Conservation (phyloP, 306 rosid species). For the Quercus berberidifolia region DNA sequence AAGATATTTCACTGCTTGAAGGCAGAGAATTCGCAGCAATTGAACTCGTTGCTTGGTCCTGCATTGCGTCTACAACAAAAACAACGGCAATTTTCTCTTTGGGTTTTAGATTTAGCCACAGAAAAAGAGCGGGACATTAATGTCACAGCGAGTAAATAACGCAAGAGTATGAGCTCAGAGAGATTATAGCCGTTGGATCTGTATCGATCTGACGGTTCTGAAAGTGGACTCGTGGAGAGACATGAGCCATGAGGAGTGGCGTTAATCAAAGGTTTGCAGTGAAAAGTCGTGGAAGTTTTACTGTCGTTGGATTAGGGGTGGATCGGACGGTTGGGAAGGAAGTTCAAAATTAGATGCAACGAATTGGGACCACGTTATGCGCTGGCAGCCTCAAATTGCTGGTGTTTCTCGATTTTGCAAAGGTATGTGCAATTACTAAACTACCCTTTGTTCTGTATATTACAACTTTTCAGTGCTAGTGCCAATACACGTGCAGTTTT, state of each 20-base stretch:
- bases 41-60: constrained; percentile 49
- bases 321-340: constrained; percentile 35
- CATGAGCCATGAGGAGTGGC: constrained; percentile 43
- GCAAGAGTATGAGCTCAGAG: background rate
- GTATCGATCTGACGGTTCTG: constrained; percentile 18
- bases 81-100: background rate
- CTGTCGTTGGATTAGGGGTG: constrained; percentile 11
- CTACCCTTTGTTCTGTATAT: background rate
- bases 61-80: constrained; percentile 33
- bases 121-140: constrained; percentile 34
- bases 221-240: constrained; percentile 48
- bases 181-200: constrained; percentile 25
- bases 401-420: constrained; percentile 2
- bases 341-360: background rate
- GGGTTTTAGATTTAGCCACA: background rate
- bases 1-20: constrained; percentile 69
- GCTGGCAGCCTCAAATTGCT: constrained; percentile 4
- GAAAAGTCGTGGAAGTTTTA: constrained; percentile 41
- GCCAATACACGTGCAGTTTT: background rate
- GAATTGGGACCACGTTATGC: constrained; percentile 32
- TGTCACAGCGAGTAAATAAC: background rate
- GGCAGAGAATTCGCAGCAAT: constrained; percentile 57
- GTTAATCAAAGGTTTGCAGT: constrained; percentile 53
- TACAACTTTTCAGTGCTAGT: background rate
- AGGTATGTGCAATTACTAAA: background rate